Base-by-base conservation (phyloP, 2,329 filamentous ascomycete genomes). In the Ceratocystis ficicola region DNA sequence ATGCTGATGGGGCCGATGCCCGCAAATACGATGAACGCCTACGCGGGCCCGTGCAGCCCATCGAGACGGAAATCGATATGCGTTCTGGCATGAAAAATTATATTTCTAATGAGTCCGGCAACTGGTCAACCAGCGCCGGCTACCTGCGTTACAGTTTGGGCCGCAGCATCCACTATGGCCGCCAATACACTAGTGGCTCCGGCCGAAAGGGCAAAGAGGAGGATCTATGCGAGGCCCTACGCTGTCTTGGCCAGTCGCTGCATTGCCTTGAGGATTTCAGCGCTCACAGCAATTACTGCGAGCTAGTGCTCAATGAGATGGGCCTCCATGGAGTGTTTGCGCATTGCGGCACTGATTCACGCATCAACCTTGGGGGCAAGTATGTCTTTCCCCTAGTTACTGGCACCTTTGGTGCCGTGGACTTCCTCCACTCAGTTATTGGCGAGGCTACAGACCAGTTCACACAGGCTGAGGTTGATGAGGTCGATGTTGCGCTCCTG, bases 61-160 rank as follows among this genome's bases (percentile, higher is more conserved):
- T 83, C 50, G 89, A 94, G 72, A 83, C 89, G 22, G 85, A 89
- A 68, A 83, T 94, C 66, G 89, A 94, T 71, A 77, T 77, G 44
- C 77, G 82, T 5, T 94, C 89, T 0, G 92, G 92, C n/a, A 96
- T 99, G 93, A 99, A 97, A 76, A 97, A 97, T 74, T 99, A 99
- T 75, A 97, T 99, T 70, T 86, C 93, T 68, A 97, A 96, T 72
- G 93, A 97, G 74, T 79, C 77, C 15, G 90, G 91, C 3, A 82
- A 84, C 50, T 96, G 92, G 89, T 90, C 92, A 1, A 99, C 94
- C 22, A 96, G 91, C 69, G 79, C 89, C 6, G 92, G 89, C 48
- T 96, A 93, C 72, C 81, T 96, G 68, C 85, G 86, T 70, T 89
- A 84, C 75, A 91, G 88, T 71, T 80, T 94, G 68, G 80, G 81